Conservation (phyloP, 495 filamentous ascomycete genomes). For the Daldinia childiae region DNA sequence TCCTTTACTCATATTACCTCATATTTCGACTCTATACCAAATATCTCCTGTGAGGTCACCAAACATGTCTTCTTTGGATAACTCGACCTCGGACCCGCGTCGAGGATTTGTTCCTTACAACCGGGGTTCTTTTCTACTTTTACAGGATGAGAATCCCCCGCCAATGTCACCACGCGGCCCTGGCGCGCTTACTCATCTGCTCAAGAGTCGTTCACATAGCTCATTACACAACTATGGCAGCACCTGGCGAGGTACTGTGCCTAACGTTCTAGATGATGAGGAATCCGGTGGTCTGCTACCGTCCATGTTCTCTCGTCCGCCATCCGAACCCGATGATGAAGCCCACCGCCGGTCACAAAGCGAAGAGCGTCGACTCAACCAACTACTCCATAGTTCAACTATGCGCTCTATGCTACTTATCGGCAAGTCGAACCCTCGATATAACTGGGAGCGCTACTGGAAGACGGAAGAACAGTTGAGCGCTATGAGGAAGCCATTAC, state of each 20-base stretch:
- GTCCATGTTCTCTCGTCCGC: constrained; percentile 16
- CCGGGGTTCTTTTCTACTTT: constrained; percentile 45
- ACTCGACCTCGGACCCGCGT: constrained; percentile 32
- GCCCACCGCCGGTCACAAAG: constrained; percentile 41
- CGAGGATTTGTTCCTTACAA: constrained; percentile 37
- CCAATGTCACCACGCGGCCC: constrained; percentile 48
- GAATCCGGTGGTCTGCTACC: constrained; percentile 36
- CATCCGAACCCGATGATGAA: constrained; percentile 49
- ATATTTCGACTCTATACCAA: neutral
- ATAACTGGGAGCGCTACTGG: constrained; percentile 78
- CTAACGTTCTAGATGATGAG: constrained; percentile 35
- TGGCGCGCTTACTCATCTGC: constrained; percentile 42
- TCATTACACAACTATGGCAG: constrained; percentile 45
- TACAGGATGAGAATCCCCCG: constrained; percentile 49
- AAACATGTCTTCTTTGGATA: constrained; percentile 42
- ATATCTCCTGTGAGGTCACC: neutral
- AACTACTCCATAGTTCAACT: constrained; percentile 69
- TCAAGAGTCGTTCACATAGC: constrained; percentile 40
- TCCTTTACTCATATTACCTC: neutral
- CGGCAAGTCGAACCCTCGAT: constrained; percentile 77
- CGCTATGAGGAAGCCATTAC: constrained; percentile 71
- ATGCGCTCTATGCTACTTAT: constrained; percentile 83
- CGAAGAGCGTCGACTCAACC: constrained; percentile 61
- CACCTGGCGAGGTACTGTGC: constrained; percentile 39
- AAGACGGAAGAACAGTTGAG: constrained; percentile 73